Percentiles rank a stretch among this genome's conserved stretches.
Conservation (phyloP, 2,329 filamentous ascomycete genomes). For the Cladosporium cucumerinum region DNA sequence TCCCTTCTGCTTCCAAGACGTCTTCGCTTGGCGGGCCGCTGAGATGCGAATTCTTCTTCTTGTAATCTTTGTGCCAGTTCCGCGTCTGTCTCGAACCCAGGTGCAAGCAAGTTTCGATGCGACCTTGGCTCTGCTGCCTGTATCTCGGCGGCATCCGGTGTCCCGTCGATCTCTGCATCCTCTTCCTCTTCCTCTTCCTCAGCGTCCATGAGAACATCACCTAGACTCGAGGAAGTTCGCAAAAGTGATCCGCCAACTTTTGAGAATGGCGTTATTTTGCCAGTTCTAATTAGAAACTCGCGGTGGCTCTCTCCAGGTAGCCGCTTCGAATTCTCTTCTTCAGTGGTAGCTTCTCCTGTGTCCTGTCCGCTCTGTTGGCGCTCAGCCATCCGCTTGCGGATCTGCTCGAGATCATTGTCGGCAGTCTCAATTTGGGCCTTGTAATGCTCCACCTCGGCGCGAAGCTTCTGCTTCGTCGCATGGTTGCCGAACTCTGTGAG, state of each 20-base stretch:
- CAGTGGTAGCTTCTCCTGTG: constrained; percentile 37
- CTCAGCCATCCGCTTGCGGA: constrained; percentile 74
- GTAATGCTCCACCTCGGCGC: constrained; percentile 64
- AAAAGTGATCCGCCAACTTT: constrained; percentile 66
- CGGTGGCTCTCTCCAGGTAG: constrained; percentile 78
- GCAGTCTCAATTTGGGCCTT: constrained; percentile 62
- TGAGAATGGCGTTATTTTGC: constrained; percentile 95
- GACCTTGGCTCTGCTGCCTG: constrained; percentile 36
- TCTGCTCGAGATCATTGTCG: constrained; percentile 72
- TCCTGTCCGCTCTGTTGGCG: constrained; percentile 59
- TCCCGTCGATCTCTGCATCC: constrained; percentile 43
- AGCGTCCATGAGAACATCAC: constrained; percentile 75
- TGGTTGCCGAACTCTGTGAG: constrained; percentile 54
- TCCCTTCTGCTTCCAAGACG: constrained; percentile 31
- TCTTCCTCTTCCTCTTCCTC: constrained; percentile 63
- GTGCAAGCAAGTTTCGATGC: constrained; percentile 48
- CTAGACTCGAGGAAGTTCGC: constrained; percentile 65
- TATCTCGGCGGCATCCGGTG: constrained; percentile 23
- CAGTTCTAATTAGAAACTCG: constrained; percentile 89
- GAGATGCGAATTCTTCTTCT: constrained; percentile 37
- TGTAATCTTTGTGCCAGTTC: constrained; percentile 31
- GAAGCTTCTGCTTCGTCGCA: constrained; percentile 56
- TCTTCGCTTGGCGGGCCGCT: constrained; percentile 42
- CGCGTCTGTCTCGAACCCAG: constrained; percentile 43
- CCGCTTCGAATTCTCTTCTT: constrained; percentile 54